Evolutionary conservation across 495 filamentous ascomycete species (phyloP).

Genomic region (Neurospora intermedia): DNA sequence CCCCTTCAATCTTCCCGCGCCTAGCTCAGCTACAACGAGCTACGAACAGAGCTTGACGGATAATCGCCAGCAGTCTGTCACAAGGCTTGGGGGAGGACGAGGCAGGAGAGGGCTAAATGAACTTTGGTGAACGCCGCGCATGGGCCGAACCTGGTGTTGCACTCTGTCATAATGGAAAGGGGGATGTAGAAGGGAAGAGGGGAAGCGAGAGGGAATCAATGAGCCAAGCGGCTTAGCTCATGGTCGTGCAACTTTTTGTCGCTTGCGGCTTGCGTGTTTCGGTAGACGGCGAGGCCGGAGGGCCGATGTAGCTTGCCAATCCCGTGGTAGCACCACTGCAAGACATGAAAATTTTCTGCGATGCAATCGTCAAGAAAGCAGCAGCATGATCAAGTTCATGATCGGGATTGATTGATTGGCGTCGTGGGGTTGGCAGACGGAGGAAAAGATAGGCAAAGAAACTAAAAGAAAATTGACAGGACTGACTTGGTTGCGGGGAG

Average conservation of each 20-base stretch:
- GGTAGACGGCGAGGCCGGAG: conserved; percentile 15
- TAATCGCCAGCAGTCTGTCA: not conserved
- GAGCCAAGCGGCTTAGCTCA: not conserved
- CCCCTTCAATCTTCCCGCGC: not conserved
- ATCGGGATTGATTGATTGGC: not conserved
- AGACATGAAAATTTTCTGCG: not conserved
- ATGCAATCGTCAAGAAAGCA: not conserved
- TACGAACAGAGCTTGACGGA: not conserved
- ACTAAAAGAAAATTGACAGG: not conserved
- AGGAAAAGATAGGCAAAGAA: conserved; percentile 2
- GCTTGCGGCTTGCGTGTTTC: not conserved
- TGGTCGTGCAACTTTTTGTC: not conserved
- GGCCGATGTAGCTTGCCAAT: conserved; percentile 5
- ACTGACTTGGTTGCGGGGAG: conserved; percentile 9
- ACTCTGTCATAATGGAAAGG: not conserved
- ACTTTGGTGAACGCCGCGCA: not conserved
- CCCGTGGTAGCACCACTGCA: not conserved
- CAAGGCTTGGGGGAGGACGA: not conserved
- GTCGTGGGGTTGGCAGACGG: not conserved
- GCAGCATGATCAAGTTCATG: not conserved
- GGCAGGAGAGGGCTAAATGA: not conserved
- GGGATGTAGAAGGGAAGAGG: not conserved
- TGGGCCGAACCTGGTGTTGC: not conserved
- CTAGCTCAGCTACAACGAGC: not conserved
- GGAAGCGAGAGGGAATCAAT: not conserved